Conservation (phyloP, 257 asterid species). For the Solanum bukasovii region DNA sequence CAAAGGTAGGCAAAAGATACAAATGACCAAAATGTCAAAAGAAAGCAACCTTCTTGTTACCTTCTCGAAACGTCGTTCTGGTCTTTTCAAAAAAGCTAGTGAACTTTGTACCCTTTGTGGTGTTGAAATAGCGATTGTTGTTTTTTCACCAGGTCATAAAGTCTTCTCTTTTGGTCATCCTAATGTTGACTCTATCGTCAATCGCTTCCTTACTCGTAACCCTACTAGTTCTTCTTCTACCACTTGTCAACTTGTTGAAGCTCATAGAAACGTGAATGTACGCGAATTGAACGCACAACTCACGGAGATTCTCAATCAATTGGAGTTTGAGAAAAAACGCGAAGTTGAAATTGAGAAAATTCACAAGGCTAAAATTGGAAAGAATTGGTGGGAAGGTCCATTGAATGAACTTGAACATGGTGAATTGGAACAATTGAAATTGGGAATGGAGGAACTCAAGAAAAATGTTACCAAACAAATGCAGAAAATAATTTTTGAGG, state of each 20-base stretch:
- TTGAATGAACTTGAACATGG: conserved; percentile 6
- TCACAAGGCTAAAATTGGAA: conserved; percentile 12
- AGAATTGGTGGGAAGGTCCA: conserved; percentile 40
- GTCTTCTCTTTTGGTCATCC: conserved; percentile 41
- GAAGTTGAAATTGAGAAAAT: conserved; percentile 16
- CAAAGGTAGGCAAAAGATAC: conserved; percentile 36
- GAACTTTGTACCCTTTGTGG: conserved; percentile 28
- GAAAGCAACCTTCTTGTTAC: conserved; percentile 35
- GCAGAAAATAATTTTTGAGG: conserved; percentile 13
- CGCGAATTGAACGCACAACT: conserved; percentile 28
- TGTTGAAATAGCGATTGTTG: conserved; percentile 24
- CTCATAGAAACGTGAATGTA: conserved; percentile 26
- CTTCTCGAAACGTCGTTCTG: conserved; percentile 40
- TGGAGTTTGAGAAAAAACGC: conserved; percentile 17
- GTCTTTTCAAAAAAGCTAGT: conserved; percentile 33
- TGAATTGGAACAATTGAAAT: conserved; percentile 30
- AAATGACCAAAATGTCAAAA: conserved; percentile 34
- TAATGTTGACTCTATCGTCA: conserved; percentile 16
- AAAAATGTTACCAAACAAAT: conserved; percentile 10
- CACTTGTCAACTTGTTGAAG: conserved; percentile 29
- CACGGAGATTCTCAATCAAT: conserved; percentile 9
- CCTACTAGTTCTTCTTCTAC: neutral
- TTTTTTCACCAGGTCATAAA: conserved; percentile 31
- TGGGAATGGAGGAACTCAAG: conserved; percentile 34
- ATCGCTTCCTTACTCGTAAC: conserved; percentile 17